Percentiles rank a stretch among this genome's conserved stretches.
Conservation (phyloP, 129 eudicot genomes). For the Arctium minus region DNA sequence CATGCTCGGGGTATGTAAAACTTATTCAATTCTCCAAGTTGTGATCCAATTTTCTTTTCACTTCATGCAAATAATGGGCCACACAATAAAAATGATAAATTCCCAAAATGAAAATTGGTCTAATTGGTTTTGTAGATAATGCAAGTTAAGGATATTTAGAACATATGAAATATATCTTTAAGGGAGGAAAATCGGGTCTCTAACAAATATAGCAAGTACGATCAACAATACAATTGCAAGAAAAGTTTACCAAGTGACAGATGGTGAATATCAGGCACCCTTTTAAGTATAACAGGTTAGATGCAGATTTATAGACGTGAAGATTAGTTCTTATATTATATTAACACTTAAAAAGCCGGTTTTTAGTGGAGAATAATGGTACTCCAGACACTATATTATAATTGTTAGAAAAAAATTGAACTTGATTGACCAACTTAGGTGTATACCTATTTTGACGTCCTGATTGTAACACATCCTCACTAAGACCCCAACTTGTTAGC, state of each 20-base stretch:
- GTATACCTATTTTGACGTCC: background rate
- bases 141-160: background rate
- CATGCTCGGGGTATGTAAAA: no score
- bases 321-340: background rate
- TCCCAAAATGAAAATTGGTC: no score
- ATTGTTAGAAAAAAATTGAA: no score
- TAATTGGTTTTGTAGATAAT: background rate
- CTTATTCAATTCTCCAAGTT: background rate
- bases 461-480: background rate
- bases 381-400: background rate
- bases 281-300: background rate
- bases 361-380: background rate
- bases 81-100: background rate
- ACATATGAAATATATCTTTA: background rate
- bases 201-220: background rate
- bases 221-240: no score
- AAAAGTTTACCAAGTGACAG: background rate
- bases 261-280: background rate
- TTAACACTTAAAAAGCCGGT: background rate
- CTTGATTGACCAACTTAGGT: background rate
- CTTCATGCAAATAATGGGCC: background rate
- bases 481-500: background rate
- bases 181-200: background rate
- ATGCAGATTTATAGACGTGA: background rate
- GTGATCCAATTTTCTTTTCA: background rate